Base-by-base conservation (phyloP, 2,329 filamentous ascomycete genomes). In the Aspergillus uvarum region DNA sequence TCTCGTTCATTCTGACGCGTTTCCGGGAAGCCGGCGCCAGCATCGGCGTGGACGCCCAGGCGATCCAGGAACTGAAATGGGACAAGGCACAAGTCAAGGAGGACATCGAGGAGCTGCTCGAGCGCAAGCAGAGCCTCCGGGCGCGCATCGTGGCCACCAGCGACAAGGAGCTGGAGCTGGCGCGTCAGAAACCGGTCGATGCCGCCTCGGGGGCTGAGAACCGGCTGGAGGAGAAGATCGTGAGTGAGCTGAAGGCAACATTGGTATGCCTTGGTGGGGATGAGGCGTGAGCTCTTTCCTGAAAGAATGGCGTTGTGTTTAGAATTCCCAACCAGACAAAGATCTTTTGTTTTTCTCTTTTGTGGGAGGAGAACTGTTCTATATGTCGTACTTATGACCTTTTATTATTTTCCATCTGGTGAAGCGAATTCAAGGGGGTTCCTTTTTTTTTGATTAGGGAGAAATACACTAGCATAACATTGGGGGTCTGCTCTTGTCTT, bases 61-160 rank as follows among this genome's bases (percentile, higher is more conserved):
- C 92, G 24, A 87, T 97, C 1, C 85, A 88, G 14, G 81, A 85
- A 8, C 81, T 97, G 6, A 82, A 86, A 55, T 96, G 91, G 88
- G 91, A 97, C 70, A 82, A 85, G 12, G 81, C 83, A 0, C 81
- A 82, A 1, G 83, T 96, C 51, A 83, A 89, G 65, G 93, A 96
- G 72, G 92, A 95, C 68, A 85, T 96, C 5, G 91, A 96, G 66
- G 90, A 90, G 65, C 91, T 91, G 83, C 78, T 97, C 38, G 83
- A 86, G 29, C 87, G 87, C 56, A 83, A 87, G 59, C 86, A 86
- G 65, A 79, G 88, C 57, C 79, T 97, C 58, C 83, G 88, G 55
- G 88, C 91, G 64, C 83, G 90, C 29, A 84, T 96, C 51, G 81
- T 93, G 54, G 87, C 92, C 0, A 82, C 90, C 21, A 90, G 86